phyloP scores from a whole-genome alignment of 345 rosid species.

The Triadica sebifera region DNA sequence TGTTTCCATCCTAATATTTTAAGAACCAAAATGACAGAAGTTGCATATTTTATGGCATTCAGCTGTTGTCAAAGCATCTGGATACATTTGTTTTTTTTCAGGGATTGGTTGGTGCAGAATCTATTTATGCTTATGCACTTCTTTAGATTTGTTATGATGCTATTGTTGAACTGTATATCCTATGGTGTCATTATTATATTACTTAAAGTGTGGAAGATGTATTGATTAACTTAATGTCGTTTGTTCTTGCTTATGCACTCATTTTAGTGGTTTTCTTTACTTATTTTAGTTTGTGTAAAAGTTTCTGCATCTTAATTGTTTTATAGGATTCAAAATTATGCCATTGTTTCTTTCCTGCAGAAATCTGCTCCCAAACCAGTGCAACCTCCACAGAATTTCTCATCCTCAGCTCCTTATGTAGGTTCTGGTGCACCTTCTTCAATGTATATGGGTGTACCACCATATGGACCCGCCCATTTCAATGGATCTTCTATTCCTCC shows the following conservation, averaged over 20 bases:
- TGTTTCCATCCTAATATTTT: not conserved
- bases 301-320: not conserved
- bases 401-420: slow-evolving; percentile 70
- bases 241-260: not conserved
- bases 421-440: slow-evolving; percentile 81
- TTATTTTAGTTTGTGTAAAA: not conserved
- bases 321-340: not conserved
- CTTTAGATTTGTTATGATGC: not conserved
- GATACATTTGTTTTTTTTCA: not conserved
- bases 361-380: slow-evolving; percentile 77
- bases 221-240: not conserved
- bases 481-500: slow-evolving; percentile 83
- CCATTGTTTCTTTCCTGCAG: slow-evolving; percentile 34
- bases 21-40: not conserved
- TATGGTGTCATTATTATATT: not conserved
- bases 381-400: slow-evolving; percentile 60
- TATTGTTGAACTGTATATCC: not conserved
- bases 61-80: too few relatives aligned
- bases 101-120: not conserved
- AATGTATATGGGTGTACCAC: slow-evolving; percentile 81
- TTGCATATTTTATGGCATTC: not conserved
- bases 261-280: not conserved
- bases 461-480: slow-evolving; percentile 84
- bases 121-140: not conserved
- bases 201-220: not conserved